These are phyloP conservation scores for Parietaria judaica DNA, from an alignment of 306 rosid species.

Conservation along the genomic window DNA sequence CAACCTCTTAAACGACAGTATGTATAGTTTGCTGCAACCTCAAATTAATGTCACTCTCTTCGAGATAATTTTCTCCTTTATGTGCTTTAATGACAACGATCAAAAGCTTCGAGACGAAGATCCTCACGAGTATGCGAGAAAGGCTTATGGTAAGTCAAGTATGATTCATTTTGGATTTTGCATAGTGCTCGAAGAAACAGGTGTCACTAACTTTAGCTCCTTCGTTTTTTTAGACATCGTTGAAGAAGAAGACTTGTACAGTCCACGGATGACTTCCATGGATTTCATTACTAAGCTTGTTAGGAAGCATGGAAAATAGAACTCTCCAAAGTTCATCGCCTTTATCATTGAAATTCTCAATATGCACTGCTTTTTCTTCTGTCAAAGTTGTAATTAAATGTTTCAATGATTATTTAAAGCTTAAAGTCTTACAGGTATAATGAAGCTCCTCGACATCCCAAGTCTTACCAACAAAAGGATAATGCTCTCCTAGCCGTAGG, in stretches of 20 bases:
- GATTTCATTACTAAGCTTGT: constrained; percentile 94
- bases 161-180: not conserved
- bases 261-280: constrained; percentile 97
- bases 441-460: constrained; percentile 60
- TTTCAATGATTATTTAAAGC: constrained; percentile 9
- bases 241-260: constrained; percentile 89
- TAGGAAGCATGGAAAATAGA: constrained; percentile 88
- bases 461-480: constrained; percentile 87
- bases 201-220: constrained; percentile 10
- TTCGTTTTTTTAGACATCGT: constrained; percentile 63
- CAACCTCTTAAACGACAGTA: constrained; percentile 77
- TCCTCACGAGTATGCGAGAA: constrained; percentile 95
- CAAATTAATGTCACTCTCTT: constrained; percentile 78
- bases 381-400: constrained; percentile 9
- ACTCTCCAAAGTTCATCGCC: constrained; percentile 77
- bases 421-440: constrained; percentile 60
- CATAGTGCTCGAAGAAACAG: not conserved
- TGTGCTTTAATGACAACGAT: constrained; percentile 90
- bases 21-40: constrained; percentile 82
- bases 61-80: constrained; percentile 83
- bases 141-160: constrained; percentile 79
- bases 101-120: constrained; percentile 96
- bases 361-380: constrained; percentile 35
- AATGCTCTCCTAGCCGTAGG: constrained; percentile 98
- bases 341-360: constrained; percentile 72